Evolutionary conservation across 345 rosid genomes (phyloP).

Genomic region (Melastoma malabathricum): DNA sequence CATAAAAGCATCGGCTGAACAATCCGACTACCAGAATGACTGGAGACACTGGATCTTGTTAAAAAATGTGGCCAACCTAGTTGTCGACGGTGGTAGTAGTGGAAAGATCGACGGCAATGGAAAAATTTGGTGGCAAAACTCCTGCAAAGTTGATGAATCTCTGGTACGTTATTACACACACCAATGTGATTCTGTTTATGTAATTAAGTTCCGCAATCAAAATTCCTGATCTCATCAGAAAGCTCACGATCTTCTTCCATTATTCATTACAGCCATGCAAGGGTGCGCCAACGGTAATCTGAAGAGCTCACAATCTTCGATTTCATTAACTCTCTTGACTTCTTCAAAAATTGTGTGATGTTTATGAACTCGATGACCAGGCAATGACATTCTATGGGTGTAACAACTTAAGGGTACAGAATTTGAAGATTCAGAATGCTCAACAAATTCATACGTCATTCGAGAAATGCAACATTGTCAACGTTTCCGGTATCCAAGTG

Average conservation of each 20-base stretch:
- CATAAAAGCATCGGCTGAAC: conserved; percentile 43
- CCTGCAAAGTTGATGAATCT: conserved; percentile 60
- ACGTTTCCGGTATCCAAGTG: conserved; percentile 33
- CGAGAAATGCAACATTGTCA: conserved; percentile 31
- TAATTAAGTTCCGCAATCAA: no score
- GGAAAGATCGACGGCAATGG: conserved; percentile 70
- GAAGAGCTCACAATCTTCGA: not conserved
- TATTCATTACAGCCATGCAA: conserved; percentile 54
- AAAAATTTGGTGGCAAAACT: conserved; percentile 73
- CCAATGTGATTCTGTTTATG: not conserved
- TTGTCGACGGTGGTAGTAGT: conserved; percentile 60
- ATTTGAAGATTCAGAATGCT: conserved; percentile 45
- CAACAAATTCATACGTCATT: conserved; percentile 67
- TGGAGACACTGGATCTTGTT: conserved; percentile 49
- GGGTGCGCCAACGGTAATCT: conserved; percentile 69
- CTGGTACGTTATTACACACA: conserved; percentile 23
- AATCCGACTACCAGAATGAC: conserved; percentile 40
- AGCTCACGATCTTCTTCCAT: not conserved
- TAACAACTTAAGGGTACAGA: conserved; percentile 29
- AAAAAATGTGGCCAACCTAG: conserved; percentile 26
- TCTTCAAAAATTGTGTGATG: not conserved
- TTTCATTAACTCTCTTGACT: not conserved
- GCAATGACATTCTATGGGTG: conserved; percentile 56
- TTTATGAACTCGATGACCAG: conserved; percentile 12
- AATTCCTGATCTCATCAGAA: not conserved